phyloP scores from a whole-genome alignment of 306 rosid species.

The Psophocarpus tetragonolobus region DNA sequence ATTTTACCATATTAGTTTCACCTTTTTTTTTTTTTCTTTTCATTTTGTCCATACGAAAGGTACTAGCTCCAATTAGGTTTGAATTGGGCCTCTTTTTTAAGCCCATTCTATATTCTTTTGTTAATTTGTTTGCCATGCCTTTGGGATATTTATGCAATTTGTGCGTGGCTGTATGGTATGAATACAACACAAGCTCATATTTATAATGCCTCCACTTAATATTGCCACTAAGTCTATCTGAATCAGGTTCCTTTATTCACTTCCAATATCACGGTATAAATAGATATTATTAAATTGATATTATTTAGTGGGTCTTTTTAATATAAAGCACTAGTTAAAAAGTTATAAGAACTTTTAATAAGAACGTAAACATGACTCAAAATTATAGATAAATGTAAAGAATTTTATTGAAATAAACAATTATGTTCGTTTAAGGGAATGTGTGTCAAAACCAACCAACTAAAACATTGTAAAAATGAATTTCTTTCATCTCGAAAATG shows the following conservation, averaged over 20 bases:
- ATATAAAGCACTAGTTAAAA: too few species aligned
- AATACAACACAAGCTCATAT: not conserved
- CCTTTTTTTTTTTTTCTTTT: not conserved
- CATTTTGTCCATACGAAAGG: not conserved
- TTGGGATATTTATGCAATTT: conserved; percentile 25
- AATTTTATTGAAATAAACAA: too few species aligned
- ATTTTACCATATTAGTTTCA: conserved; percentile 10
- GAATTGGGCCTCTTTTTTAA: conserved; percentile 32
- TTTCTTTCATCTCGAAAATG: too few species aligned
- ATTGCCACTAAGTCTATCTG: not conserved
- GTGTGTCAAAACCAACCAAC: too few species aligned
- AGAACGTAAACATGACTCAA: too few species aligned
- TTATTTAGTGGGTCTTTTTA: too few species aligned
- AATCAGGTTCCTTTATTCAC: not conserved
- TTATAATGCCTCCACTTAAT: not conserved
- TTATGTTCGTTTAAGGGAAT: too few species aligned
- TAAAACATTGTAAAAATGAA: too few species aligned
- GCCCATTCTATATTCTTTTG: conserved; percentile 36
- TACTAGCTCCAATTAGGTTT: conserved; percentile 19
- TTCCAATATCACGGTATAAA: not conserved
- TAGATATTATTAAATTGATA: too few species aligned
- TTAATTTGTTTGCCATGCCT: conserved; percentile 9
- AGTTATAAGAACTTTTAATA: too few species aligned
- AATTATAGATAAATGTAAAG: too few species aligned
- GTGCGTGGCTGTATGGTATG: conserved; percentile 1